Percentiles rank a stretch among this genome's conserved stretches.
phyloP scores from a whole-genome alignment of 208 protist genomes.

The Crithidia acanthocephali region DNA sequence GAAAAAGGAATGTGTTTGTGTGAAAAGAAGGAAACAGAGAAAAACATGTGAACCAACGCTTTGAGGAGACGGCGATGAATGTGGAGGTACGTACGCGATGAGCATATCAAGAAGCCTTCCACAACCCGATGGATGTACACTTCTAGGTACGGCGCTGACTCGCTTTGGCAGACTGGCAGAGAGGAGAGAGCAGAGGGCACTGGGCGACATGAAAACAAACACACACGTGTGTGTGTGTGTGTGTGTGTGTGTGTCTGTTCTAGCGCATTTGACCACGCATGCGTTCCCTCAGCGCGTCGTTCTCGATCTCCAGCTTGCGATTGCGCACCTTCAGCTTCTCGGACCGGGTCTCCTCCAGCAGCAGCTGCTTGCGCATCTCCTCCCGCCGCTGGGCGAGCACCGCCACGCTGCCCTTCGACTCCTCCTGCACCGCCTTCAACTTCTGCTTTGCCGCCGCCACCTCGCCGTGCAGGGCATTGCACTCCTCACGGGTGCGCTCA shows the following conservation, averaged over 20 bases:
- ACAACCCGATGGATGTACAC: no score
- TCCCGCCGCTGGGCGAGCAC: conserved; percentile 69
- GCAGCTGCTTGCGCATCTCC: conserved; percentile 78
- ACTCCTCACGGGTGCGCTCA: conserved; percentile 41
- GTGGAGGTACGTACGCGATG: no score
- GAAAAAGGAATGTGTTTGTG: conserved; percentile 1
- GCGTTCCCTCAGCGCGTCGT: conserved; percentile 52
- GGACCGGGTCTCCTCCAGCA: conserved; percentile 74
- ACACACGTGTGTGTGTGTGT: background rate
- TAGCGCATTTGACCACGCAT: conserved; percentile 25
- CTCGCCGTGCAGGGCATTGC: conserved; percentile 52
- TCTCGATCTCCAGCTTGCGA: conserved; percentile 67
- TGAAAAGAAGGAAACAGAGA: background rate
- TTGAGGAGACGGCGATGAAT: background rate
- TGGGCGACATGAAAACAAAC: background rate
- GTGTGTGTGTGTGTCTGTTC: background rate
- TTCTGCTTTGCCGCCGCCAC: conserved; percentile 54
- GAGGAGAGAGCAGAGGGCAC: background rate
- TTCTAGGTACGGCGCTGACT: no score
- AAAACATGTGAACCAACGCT: background rate
- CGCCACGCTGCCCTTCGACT: conserved; percentile 44
- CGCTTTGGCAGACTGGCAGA: no score
- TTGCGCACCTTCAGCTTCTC: conserved; percentile 77
- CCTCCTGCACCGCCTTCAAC: conserved; percentile 50
- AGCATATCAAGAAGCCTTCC: no score